Evolutionary conservation across 768 basidiomycete genomes (phyloP), one percentile per base, ranked within the genome.

Genomic region (Rhodotorula babjevae): DNA sequence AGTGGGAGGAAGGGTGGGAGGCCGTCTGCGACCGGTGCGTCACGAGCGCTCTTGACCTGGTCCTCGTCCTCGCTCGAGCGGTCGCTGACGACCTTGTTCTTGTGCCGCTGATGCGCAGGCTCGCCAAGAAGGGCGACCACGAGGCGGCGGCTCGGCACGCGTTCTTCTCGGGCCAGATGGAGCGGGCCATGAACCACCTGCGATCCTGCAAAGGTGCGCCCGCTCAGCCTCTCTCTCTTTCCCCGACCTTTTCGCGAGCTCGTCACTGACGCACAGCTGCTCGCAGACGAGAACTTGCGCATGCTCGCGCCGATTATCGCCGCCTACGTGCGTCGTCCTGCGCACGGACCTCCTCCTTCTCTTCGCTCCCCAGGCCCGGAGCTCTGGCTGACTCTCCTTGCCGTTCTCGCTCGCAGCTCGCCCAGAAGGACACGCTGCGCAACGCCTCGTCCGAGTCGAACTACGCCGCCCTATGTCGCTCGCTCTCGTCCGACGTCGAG

Each of bases 281-380:
- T 0, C 58, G 14, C 52, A 72, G 75, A 76, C 56, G 71, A 72
- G 29, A 62, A 65, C 49, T 40, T 76, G 1, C 68, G 75, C 6
- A 62, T 76, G 62, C 75, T 76, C 55, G 75, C 70, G 1, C 74
- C 74, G 11, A 68, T 75, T 29, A 55, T 75, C 18, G 74, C 74
- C 11, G 74, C 74, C 49, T 75, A 72, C 61, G 66, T 65, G 11
- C 6, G 68, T 36, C 36, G 36, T 36, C 9, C 36, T 36, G 36
- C 36, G 36, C 36, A 4, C 36, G 36, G 36, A 36, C 29, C 67
- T 27, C 61, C 18, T 12, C 2, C 33, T 1, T 10, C 27, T 25
- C 14, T 4, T 18, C 5, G n/a, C n/a, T 15, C n/a, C 15, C 19
- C 7, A 5, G 5, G 36, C 11, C 36, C n/a, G n/a, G n/a, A n/a